A percentile compares a stretch with the other conserved stretches of the same genome.
Evolutionary conservation across 805 yeast species (phyloP).

Genomic region (Cyberlindnera nakhonratchasimensis): DNA sequence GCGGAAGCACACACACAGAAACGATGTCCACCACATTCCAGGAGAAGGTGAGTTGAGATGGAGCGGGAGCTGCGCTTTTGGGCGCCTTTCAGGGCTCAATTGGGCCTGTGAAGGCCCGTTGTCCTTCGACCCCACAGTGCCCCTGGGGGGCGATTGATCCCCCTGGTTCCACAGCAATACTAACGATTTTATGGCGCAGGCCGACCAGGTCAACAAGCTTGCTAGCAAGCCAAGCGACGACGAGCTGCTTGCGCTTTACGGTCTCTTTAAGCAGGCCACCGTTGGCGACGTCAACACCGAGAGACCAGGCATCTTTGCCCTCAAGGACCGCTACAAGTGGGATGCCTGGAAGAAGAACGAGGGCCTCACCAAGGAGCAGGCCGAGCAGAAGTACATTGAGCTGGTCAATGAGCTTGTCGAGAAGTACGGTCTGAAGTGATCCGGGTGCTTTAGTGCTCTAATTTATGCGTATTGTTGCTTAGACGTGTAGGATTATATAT

Average conservation of each 20-base stretch:
- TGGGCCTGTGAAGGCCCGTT: background rate
- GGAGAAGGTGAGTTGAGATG: slow-evolving; percentile 7
- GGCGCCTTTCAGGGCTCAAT: background rate
- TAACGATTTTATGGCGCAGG: slow-evolving; percentile 39
- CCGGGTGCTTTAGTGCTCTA: background rate
- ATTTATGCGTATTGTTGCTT: background rate
- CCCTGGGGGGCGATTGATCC: background rate
- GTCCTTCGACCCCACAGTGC: too few species aligned
- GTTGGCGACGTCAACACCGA: slow-evolving; percentile 87
- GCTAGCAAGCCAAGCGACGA: slow-evolving; percentile 80
- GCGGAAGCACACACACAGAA: too few species aligned
- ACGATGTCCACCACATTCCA: slow-evolving; percentile 14
- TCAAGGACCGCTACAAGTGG: slow-evolving; percentile 97
- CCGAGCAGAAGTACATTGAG: slow-evolving; percentile 76
- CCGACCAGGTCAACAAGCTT: slow-evolving; percentile 73
- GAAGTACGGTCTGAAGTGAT: slow-evolving; percentile 39
- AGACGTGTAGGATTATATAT: background rate
- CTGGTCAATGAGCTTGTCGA: slow-evolving; percentile 61
- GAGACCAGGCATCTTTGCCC: slow-evolving; percentile 89
- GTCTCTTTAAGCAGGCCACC: slow-evolving; percentile 94
- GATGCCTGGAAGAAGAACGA: slow-evolving; percentile 88
- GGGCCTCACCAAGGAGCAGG: slow-evolving; percentile 86
- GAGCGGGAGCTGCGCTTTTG: background rate
- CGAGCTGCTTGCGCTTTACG: slow-evolving; percentile 84
- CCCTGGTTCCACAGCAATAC: background rate